phyloP scores from a whole-genome alignment of 805 yeast species.

The Yamadazyma sp. region DNA sequence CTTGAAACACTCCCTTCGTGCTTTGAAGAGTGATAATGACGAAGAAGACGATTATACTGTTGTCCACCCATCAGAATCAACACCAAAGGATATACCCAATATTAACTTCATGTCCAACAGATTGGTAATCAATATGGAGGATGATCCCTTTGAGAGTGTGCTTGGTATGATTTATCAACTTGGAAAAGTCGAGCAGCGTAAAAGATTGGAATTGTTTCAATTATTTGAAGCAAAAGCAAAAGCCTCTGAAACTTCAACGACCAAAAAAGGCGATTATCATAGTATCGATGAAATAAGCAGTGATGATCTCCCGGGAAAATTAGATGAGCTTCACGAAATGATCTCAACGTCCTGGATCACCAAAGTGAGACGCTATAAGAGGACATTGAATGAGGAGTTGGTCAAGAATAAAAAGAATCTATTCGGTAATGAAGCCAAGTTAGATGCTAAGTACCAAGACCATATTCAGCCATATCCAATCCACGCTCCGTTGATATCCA shows the following conservation, averaged over 20 bases:
- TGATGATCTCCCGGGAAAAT: conserved; percentile 26
- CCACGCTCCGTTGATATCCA: conserved; percentile 36
- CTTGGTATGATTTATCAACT: conserved; percentile 42
- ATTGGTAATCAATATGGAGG: conserved; percentile 39
- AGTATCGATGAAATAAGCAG: conserved; percentile 12
- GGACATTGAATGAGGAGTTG: conserved; percentile 36
- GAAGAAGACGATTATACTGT: conserved; percentile 12
- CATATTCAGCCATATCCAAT: conserved; percentile 31
- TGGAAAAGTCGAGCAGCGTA: conserved; percentile 40
- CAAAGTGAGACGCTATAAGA: conserved; percentile 51
- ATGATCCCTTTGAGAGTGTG: conserved; percentile 45
- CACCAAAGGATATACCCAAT: conserved; percentile 28
- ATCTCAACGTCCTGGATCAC: conserved; percentile 71
- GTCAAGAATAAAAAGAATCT: conserved; percentile 34
- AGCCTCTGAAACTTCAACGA: conserved; percentile 2
- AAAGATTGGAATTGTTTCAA: conserved; percentile 30
- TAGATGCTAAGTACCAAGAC: conserved; percentile 16
- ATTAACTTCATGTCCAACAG: conserved; percentile 26
- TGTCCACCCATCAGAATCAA: conserved; percentile 32
- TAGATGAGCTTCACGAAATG: conserved; percentile 38
- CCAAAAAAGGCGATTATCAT: conserved; percentile 4
- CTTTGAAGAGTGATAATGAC: conserved; percentile 18
- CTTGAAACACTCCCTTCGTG: conserved; percentile 31
- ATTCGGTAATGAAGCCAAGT: conserved; percentile 34
- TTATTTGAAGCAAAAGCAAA: conserved; percentile 22